Evolutionary conservation across 1,284 basidiomycete genomes (phyloP).

Genomic region (Ganoderma sinense): DNA sequence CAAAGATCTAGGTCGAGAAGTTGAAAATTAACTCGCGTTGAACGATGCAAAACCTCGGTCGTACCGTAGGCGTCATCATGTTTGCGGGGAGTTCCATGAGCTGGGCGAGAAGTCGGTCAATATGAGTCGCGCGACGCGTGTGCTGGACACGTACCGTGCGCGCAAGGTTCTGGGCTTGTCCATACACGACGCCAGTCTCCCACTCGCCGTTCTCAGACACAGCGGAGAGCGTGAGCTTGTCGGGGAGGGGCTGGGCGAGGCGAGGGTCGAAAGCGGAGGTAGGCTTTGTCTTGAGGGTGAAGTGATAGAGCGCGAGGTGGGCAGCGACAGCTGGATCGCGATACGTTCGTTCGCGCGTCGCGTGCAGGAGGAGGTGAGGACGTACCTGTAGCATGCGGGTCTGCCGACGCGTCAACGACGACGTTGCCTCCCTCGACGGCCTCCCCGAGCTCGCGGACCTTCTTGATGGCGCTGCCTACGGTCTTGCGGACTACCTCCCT

Average conservation of each 20-base stretch:
- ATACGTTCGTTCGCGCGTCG: not conserved
- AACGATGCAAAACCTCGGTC: not conserved
- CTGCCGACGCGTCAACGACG: slow-evolving; percentile 64
- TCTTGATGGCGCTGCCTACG: slow-evolving; percentile 72
- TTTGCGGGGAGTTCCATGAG: slow-evolving; percentile 89
- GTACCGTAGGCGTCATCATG: slow-evolving; percentile 79
- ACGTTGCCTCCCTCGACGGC: slow-evolving; percentile 60
- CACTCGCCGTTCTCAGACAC: slow-evolving; percentile 60
- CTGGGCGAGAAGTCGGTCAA: slow-evolving; percentile 41
- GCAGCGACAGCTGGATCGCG: slow-evolving; percentile 72
- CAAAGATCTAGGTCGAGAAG: slow-evolving; percentile 59
- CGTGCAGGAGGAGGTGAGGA: not conserved
- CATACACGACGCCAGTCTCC: slow-evolving; percentile 78
- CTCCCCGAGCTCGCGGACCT: slow-evolving; percentile 62
- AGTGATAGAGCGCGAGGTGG: slow-evolving; percentile 76
- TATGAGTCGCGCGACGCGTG: too few relatives aligned
- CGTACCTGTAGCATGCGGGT: slow-evolving; percentile 79
- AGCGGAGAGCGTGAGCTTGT: slow-evolving; percentile 57
- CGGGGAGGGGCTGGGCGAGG: slow-evolving; percentile 52
- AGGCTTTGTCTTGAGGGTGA: slow-evolving; percentile 77
- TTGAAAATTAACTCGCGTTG: not conserved
- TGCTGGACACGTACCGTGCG: slow-evolving; percentile 57
- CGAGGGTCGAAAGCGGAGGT: slow-evolving; percentile 67
- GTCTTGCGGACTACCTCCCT: slow-evolving; percentile 73
- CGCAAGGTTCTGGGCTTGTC: slow-evolving; percentile 85